Base-by-base conservation (phyloP, 208 protist genomes). In the Trypanosoma mega region DNA sequence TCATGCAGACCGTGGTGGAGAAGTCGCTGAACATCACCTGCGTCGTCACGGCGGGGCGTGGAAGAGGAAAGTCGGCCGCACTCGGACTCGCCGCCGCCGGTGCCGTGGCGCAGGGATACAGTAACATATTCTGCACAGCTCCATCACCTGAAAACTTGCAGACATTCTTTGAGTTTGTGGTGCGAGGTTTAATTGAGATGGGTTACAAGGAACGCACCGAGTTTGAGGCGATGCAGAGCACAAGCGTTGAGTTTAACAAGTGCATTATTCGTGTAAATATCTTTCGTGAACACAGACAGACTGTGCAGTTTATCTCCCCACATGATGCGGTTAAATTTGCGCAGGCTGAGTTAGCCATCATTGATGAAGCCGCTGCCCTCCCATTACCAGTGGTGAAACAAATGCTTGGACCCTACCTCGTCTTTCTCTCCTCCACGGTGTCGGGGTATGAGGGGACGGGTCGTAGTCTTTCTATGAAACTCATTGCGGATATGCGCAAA, bases 311-410 rank as follows among this genome's bases (percentile, higher is more conserved):
- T 43, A 97, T 99, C 44, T 81, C 85, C 39, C 92, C 96, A 16
- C 82, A 85, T 31, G 96, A 98, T 72, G 79, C 78, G 21, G 60
- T 66, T 30, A 95, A 94, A 70, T 94, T 99, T 49, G 91, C 92
- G 18, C 97, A 98, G 76, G 96, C 96, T 9, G 96, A 99, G 79
- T 72, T 99, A n/a, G 72, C 99, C 2, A 97, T 99, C 8, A 98
- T 99, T 55, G 99, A 99, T 76, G 99, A 99, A 78, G 99, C 98
- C 0, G 99, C 99, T 7, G 99, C 99, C 14, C 98, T 99, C 31
- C 99, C 99, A 5, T 86, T 99, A 23, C 94, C 97, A 20, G 66
- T 99, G 11, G 98, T 99, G 33, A 86, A 96, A 46, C 81, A 88
- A 54, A 92, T 99, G 51, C 56, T 99, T 2, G 98, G 98, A 1